A percentile compares a stretch with the other conserved stretches of the same genome.
Evolutionary conservation across 371 early-diverging fungal genomes (phyloP).

Genomic region (Amoeboaphelidium protococcarum): DNA sequence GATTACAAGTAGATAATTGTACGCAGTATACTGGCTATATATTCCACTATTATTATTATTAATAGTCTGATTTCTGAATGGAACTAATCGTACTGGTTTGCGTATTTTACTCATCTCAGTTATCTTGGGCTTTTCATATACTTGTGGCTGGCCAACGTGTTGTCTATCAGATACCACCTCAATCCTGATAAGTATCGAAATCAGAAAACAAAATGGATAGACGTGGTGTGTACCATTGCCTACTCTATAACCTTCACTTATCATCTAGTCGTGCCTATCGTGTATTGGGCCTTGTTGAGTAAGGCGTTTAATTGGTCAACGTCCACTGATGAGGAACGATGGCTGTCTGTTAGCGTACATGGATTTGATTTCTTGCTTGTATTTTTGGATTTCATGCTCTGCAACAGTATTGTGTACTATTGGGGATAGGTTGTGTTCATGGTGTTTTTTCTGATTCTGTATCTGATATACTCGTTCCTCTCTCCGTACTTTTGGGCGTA

Average conservation of each 20-base stretch:
- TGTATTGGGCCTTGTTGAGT: background rate
- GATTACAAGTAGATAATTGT: background rate
- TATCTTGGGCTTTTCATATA: background rate
- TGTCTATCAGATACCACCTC: background rate
- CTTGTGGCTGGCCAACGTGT: background rate
- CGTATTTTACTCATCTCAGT: background rate
- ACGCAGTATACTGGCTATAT: background rate
- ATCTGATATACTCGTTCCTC: background rate
- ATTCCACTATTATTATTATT: background rate
- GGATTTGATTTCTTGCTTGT: background rate
- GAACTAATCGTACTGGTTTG: background rate
- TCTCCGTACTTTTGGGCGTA: background rate
- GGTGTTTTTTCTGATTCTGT: background rate
- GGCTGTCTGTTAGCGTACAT: background rate
- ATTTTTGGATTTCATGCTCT: background rate
- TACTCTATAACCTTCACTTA: background rate
- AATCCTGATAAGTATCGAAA: background rate
- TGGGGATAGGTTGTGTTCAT: background rate
- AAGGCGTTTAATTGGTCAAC: background rate
- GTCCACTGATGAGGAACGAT: background rate
- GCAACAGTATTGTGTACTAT: background rate
- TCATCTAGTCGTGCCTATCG: background rate
- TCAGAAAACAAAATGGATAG: background rate
- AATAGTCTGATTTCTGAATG: background rate
- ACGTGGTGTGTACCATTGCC: background rate